A percentile compares a stretch with the other conserved stretches of the same genome.
Conservation (phyloP, 441 rosid species). For the Erysimum cheiri region DNA sequence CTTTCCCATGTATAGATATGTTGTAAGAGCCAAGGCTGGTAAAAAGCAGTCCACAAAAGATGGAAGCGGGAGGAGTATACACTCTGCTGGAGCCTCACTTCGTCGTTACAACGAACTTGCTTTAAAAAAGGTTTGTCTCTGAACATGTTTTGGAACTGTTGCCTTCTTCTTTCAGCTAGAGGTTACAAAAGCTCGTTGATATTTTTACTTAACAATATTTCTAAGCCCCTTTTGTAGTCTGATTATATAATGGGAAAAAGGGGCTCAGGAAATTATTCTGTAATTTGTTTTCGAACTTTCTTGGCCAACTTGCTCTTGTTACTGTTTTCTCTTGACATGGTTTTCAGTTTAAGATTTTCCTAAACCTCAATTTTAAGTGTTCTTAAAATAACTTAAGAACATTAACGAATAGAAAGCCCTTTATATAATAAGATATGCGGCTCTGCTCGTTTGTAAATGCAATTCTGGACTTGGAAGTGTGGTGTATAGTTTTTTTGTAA, state of each 20-base stretch:
- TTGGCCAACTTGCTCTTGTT: slow-evolving; percentile 16
- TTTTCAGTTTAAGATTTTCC: slow-evolving; percentile 21
- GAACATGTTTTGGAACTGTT: slow-evolving; percentile 12
- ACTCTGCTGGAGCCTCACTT: slow-evolving; percentile 98
- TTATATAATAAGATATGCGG: not conserved
- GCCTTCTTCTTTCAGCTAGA: slow-evolving; percentile 11
- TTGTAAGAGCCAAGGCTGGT: slow-evolving; percentile 98
- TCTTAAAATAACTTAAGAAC: slow-evolving; percentile 2
- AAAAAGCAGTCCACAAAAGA: slow-evolving; percentile 95
- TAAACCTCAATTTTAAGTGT: not conserved
- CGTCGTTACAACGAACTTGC: slow-evolving; percentile 94
- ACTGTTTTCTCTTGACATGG: slow-evolving; percentile 22
- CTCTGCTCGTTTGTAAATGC: slow-evolving; percentile 5
- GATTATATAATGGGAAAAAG: not conserved
- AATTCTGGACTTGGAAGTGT: slow-evolving; percentile 15
- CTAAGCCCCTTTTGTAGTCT: not conserved
- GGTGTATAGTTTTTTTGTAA: slow-evolving; percentile 26
- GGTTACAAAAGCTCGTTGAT: not conserved
- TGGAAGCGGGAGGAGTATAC: slow-evolving; percentile 78
- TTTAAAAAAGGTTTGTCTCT: slow-evolving; percentile 75
- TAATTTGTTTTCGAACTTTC: not conserved
- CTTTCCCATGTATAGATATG: slow-evolving; percentile 64
- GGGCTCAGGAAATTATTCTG: not conserved
- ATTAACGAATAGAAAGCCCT: not conserved
- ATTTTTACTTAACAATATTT: not conserved